Evolutionary conservation across 2,329 filamentous ascomycete genomes (phyloP), one percentile per base, ranked within the genome.

Genomic region (Pseudogymnoascus sp.): DNA sequence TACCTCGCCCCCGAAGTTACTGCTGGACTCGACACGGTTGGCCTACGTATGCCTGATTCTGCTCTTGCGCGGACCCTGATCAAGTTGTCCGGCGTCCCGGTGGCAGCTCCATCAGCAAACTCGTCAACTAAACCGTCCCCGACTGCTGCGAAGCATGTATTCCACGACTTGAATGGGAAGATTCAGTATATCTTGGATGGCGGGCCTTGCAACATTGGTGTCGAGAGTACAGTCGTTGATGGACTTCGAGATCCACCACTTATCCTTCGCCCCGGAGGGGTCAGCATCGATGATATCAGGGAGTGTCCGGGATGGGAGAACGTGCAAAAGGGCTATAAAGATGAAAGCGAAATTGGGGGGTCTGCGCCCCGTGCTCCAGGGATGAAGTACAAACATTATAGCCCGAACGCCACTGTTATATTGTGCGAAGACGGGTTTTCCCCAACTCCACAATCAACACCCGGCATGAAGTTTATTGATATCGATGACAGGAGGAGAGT

Each of bases 361-460:
- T 78, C 66, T n/a, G 82, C 83, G 8, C 95, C 95, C 0, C 82
- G 91, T 63, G 95, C 95, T 0, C 95, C 95, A 0, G 95, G 95
- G 0, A 99, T 99, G 95, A 99, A 99, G 77, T 99, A 99, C 74
- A 91, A 95, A 73, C 95, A 99, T 74, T 99, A 99, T 72, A 96
- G 93, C 46, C 95, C 95, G 0, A 90, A 88, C 74, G 96, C 95
- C 1, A 86, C 82, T 53, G 93, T 99, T 2, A 79, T 96, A 12
- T 79, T 98, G 1, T 96, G 92, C 72, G 91, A 96, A 73, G 76
- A 83, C 26, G 63, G 63, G 16, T 11, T 46, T 33, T 11, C 24
- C 6, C 59, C 59, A 26, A 38, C 14, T 16, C 24, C 60, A 31
- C 33, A 60, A 26, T 43, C 59, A 38, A 43, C 14, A 43, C 35